Evolutionary conservation across 495 filamentous ascomycete genomes (phyloP).

Genomic region (Articulospora tetracladia): DNA sequence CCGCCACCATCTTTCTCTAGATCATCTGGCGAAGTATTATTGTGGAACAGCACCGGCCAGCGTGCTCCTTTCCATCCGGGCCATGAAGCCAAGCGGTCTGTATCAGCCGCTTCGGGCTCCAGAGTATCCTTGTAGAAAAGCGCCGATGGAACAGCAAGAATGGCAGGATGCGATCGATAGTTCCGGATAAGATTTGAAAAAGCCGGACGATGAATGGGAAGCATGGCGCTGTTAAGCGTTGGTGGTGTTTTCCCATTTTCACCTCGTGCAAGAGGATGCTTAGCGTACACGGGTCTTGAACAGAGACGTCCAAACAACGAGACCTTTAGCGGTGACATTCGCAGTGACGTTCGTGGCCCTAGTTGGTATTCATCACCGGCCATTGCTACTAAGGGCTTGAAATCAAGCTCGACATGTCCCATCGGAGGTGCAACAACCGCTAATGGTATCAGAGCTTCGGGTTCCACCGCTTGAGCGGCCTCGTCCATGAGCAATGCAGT

Average conservation of each 20-base stretch:
- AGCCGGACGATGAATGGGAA: constrained; percentile 37
- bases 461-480: constrained; percentile 54
- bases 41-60: constrained; percentile 48
- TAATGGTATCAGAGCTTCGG: constrained; percentile 45
- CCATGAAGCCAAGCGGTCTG: constrained; percentile 35
- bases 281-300: constrained; percentile 36
- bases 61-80: constrained; percentile 40
- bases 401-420: constrained; percentile 21
- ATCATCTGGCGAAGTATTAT: constrained; percentile 41
- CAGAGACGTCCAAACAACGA: constrained; percentile 52
- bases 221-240: constrained; percentile 12
- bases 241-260: constrained; percentile 16
- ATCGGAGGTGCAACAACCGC: constrained; percentile 46
- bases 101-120: constrained; percentile 38
- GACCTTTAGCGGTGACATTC: constrained; percentile 33
- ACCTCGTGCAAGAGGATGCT: constrained; percentile 45
- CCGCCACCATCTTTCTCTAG: constrained; percentile 46
- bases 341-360: constrained; percentile 42
- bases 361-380: constrained; percentile 54
- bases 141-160: constrained; percentile 46
- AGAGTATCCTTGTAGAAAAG: constrained; percentile 54
- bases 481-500: constrained; percentile 51
- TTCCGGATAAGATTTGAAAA: constrained; percentile 56
- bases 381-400: constrained; percentile 47
- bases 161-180: constrained; percentile 55